Percentiles rank a stretch among this genome's conserved stretches.
phyloP scores from a whole-genome alignment of 495 filamentous ascomycete genomes.

The Podospora didyma region DNA sequence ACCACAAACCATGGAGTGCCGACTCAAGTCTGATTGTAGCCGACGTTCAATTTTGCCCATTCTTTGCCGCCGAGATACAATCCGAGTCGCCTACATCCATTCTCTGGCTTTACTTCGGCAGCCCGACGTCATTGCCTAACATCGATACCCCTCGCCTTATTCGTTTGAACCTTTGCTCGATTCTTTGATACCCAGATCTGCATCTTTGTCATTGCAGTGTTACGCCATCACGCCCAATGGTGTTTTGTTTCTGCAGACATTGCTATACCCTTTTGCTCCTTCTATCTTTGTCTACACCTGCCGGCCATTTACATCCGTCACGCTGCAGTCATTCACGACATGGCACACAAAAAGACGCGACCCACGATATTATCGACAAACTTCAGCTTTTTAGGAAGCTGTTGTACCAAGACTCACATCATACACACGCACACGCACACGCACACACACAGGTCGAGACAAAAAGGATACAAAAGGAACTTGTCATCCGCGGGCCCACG shows the following conservation, averaged over 20 bases:
- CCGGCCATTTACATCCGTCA: background rate
- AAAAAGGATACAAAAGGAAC: background rate
- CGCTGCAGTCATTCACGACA: no score
- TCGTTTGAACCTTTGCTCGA: constrained; percentile 1
- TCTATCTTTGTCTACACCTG: background rate
- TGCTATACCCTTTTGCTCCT: background rate
- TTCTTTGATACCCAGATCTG: constrained; percentile 18
- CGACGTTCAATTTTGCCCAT: background rate
- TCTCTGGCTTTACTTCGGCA: background rate
- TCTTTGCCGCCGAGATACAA: background rate
- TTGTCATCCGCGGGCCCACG: background rate
- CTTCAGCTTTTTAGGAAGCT: no score
- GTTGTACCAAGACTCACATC: no score
- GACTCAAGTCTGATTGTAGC: constrained; percentile 14
- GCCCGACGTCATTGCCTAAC: background rate
- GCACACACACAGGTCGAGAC: background rate
- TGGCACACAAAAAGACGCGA: no score
- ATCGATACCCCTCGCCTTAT: background rate
- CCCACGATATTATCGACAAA: no score
- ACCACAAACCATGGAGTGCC: constrained; percentile 13
- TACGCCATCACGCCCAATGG: constrained; percentile 10
- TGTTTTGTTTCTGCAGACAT: background rate
- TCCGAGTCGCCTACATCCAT: background rate
- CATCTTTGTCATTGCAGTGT: constrained; percentile 7
- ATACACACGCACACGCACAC: background rate